A percentile compares a stretch with the other conserved stretches of the same genome.
These are phyloP conservation scores for Populus hybrid DNA, from an alignment of 441 rosid genomes.

Conservation along the genomic window DNA sequence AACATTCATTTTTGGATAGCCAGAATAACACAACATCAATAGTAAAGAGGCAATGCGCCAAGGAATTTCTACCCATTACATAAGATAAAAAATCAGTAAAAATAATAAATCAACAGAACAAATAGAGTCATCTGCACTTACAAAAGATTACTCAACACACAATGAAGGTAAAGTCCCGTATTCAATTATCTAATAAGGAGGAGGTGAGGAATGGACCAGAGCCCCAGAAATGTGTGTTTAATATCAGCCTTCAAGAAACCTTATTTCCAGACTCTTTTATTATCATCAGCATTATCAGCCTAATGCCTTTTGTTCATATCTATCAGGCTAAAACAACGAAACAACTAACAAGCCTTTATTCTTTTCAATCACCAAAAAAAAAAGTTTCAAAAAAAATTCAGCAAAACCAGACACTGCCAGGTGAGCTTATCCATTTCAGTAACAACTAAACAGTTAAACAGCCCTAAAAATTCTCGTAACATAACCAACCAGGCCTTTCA, in stretches of 20 bases:
- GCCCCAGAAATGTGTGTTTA: background rate
- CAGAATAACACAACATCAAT: background rate
- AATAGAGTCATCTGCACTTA: background rate
- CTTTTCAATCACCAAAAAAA: background rate
- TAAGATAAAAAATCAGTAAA: background rate
- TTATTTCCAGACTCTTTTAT: background rate
- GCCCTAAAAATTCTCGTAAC: constrained; percentile 7
- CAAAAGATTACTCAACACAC: background rate
- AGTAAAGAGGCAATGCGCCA: background rate
- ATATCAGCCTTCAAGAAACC: background rate
- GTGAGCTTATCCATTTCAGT: constrained; percentile 2
- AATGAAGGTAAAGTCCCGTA: background rate
- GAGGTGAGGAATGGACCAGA: background rate
- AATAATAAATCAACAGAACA: background rate
- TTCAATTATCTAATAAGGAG: background rate
- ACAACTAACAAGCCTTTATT: background rate
- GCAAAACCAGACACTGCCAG: background rate
- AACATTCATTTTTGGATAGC: background rate
- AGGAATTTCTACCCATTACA: background rate
- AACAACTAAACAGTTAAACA: constrained; percentile 5
- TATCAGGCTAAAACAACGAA: background rate
- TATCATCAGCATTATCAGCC: background rate
- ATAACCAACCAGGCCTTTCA: constrained; percentile 79
- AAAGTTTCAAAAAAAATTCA: background rate
- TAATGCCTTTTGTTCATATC: background rate